Evolutionary conservation across 495 filamentous ascomycete genomes (phyloP), one percentile per base, ranked within the genome.

Genomic region (Pyrenula aspistea): DNA sequence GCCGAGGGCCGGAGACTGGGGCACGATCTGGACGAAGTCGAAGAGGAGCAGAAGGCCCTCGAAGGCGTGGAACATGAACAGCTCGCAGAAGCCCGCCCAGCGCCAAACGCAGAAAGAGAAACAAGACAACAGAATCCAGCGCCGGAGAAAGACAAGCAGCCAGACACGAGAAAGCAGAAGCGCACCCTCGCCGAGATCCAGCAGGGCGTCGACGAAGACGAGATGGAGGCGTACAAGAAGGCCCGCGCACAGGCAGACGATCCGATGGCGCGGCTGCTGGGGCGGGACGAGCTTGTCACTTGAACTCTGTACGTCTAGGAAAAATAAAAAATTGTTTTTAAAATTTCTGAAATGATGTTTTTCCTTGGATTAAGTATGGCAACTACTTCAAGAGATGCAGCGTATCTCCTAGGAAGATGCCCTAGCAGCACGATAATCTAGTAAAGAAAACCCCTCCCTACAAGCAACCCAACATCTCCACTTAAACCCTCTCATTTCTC

Each of bases 251-350:
- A 77, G 21, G 80, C 82, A 2, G 79, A 87, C 55, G 91, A 96
- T 73, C 91, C 91, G 1, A 96, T 95, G 91, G 87, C 88, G 10
- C 79, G 78, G 2, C 83, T 89, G 57, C 67, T 90, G 19, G 79
- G 81, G 11, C 82, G 81, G 57, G 81, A 85, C 60, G 74, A 77
- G 60, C 59, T 72, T 21, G 60, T 69, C 3, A 60, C 62, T 54
- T 69, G 57, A 63, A 50, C 25, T n/a, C 53, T 25, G n/a, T n/a
- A n/a, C n/a, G n/a, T n/a, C n/a, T n/a, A n/a, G n/a, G n/a, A n/a
- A n/a, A n/a, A n/a, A n/a, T n/a, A n/a, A n/a, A n/a, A n/a, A n/a
- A n/a, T 8, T 25, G 12, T 11, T 22, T 52, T 24, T 24, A 22
- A 59, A 51, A 63, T 60, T 54, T n/a, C n/a, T n/a, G n/a, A n/a